Evolutionary conservation across 148 eudicot species (phyloP).

Genomic region (Chenopodium quinoa): DNA sequence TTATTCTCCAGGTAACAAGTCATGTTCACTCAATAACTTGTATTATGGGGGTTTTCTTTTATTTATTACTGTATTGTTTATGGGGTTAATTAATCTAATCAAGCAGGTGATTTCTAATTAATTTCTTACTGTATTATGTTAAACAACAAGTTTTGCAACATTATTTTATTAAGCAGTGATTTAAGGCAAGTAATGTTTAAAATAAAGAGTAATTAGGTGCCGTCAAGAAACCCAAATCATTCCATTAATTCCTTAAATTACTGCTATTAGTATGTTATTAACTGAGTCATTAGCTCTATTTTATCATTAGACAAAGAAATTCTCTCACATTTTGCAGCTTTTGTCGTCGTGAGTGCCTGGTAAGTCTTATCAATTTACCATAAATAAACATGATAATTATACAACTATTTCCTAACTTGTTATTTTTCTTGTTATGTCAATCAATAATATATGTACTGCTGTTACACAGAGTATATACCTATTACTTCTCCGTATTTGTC

Average conservation of each 20-base stretch:
- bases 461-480: background rate
- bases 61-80: background rate
- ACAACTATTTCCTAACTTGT: conserved; percentile 8
- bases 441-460: conserved; percentile 4
- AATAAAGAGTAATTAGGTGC: conserved; percentile 3
- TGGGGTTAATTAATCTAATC: background rate
- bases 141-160: background rate
- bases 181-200: conserved; percentile 11
- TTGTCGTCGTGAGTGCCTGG: conserved; percentile 11
- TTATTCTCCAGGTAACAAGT: conserved; percentile 14
- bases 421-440: conserved; percentile 5
- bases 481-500: background rate
- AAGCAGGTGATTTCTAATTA: background rate
- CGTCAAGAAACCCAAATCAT: conserved; percentile 13
- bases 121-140: background rate
- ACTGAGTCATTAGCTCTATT: conserved; percentile 18
- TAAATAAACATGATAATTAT: conserved; percentile 2
- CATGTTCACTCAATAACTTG: background rate
- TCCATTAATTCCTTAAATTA: background rate
- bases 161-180: background rate
- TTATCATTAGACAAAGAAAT: background rate
- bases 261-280: background rate
- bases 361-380: conserved; percentile 18
- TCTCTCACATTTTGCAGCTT: background rate
- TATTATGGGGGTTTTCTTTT: no score